Conservation (phyloP, 2,329 filamentous ascomycete species). For the Aspergillus hortae region DNA sequence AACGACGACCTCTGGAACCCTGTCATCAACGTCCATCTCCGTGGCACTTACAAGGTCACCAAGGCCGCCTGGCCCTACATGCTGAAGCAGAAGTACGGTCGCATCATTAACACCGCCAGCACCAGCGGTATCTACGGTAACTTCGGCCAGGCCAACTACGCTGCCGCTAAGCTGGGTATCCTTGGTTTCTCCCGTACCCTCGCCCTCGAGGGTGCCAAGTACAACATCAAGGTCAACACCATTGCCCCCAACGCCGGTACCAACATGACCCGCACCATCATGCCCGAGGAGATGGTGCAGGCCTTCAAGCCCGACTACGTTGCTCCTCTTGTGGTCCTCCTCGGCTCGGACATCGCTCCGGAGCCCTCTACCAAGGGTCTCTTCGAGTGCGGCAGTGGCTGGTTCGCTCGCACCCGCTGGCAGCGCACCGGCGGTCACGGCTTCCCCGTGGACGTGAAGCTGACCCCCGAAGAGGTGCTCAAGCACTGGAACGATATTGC, state of each 20-base stretch:
- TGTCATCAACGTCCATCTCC: constrained; percentile 86
- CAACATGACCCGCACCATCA: constrained; percentile 86
- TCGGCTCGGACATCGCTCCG: constrained; percentile 83
- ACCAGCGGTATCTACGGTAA: constrained; percentile 98
- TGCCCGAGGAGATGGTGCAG: constrained; percentile 97
- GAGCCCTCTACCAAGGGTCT: constrained; percentile 78
- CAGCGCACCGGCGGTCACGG: constrained; percentile 84
- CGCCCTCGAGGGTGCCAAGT: constrained; percentile 88
- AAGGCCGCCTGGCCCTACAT: constrained; percentile 98
- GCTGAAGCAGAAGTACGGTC: constrained; percentile 97
- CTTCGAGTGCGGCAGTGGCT: constrained; percentile 93
- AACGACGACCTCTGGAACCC: constrained; percentile 89
- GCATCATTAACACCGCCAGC: constrained; percentile 93
- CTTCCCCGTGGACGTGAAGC: constrained; percentile 80
- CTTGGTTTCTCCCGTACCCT: constrained; percentile 92
- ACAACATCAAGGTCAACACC: constrained; percentile 98
- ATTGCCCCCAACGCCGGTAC: constrained; percentile 97
- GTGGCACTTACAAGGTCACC: constrained; percentile 92
- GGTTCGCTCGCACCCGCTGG: constrained; percentile 90
- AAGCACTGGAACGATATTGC: constrained; percentile 73
- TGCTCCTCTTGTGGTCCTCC: constrained; percentile 83
- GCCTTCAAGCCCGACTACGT: constrained; percentile 99
- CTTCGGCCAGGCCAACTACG: constrained; percentile 98
- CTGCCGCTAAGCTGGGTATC: constrained; percentile 87
- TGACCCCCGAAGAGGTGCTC: constrained; percentile 80